Evolutionary conservation across 2,329 filamentous ascomycete genomes (phyloP).

Genomic region (Diaporthe destruens): DNA sequence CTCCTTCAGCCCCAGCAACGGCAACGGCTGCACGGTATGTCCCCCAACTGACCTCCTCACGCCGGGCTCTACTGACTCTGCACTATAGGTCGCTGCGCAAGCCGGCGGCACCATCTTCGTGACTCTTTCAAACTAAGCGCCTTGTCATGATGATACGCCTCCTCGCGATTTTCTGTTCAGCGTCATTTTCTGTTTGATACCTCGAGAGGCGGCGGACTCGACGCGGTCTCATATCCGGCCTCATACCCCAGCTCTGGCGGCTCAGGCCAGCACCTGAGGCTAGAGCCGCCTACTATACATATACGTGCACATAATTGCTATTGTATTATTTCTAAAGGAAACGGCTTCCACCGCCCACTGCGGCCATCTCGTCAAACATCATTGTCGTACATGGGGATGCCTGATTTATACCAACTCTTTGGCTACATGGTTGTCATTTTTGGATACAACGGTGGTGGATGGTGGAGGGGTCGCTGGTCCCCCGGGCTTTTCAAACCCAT

Average conservation of each 20-base stretch:
- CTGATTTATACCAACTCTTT: slow-evolving; percentile 19
- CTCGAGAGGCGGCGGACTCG: slow-evolving; percentile 28
- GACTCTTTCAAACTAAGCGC: slow-evolving; percentile 38
- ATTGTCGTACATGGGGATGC: slow-evolving; percentile 23
- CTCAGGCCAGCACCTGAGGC: slow-evolving; percentile 27
- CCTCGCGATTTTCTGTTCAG: slow-evolving; percentile 40
- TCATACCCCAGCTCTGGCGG: not conserved
- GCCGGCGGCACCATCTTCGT: slow-evolving; percentile 37
- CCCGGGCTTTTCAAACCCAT: not conserved
- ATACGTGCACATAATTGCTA: slow-evolving; percentile 43
- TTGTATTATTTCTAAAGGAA: slow-evolving; percentile 40
- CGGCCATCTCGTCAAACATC: slow-evolving; percentile 3
- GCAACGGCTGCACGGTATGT: slow-evolving; percentile 85
- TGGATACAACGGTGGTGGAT: slow-evolving; percentile 15
- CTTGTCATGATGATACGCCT: slow-evolving; percentile 32
- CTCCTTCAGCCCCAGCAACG: slow-evolving; percentile 40
- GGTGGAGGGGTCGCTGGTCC: not conserved
- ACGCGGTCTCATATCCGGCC: slow-evolving; percentile 26
- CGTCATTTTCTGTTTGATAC: slow-evolving; percentile 41
- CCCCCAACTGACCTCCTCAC: not conserved
- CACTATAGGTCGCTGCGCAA: slow-evolving; percentile 35
- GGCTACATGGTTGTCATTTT: slow-evolving; percentile 21
- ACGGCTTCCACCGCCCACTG: slow-evolving; percentile 27
- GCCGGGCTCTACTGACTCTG: not conserved
- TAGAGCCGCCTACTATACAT: slow-evolving; percentile 32